Conservation (phyloP, 257 asterid genomes). For the Nicotiana undulata region DNA sequence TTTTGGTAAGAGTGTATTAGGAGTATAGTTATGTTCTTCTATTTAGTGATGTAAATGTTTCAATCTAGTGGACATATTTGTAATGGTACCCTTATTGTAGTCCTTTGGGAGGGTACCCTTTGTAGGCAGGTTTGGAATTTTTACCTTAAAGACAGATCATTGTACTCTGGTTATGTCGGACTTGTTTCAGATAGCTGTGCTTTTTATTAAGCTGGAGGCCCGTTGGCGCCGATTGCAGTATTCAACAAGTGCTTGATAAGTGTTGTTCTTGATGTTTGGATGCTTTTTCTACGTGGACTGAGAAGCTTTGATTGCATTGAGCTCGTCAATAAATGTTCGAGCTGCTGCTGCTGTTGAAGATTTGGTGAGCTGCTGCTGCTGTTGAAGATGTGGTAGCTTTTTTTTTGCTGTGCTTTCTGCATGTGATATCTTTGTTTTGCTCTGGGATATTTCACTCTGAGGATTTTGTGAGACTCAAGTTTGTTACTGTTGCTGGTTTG, state of each 20-base stretch:
- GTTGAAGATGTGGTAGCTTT: not conserved
- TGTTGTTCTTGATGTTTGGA: not conserved
- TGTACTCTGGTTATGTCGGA: not conserved
- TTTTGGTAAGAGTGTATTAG: too few species aligned
- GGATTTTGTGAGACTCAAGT: too few species aligned
- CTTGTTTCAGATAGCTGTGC: not conserved
- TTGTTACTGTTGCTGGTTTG: too few species aligned
- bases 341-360: not conserved
- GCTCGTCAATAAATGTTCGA: not conserved
- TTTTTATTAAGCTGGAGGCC: not conserved
- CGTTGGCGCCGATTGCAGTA: not conserved
- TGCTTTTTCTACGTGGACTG: not conserved
- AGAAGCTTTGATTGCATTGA: not conserved
- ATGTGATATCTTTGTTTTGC: too few species aligned
- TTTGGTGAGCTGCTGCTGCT: not conserved
- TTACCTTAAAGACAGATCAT: too few species aligned
- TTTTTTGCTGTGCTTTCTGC: not conserved
- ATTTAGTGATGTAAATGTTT: not conserved
- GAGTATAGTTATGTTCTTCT: not conserved
- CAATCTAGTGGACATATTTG: not conserved
- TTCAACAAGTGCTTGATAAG: not conserved
- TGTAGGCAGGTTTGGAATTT: not conserved
- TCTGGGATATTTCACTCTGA: too few species aligned
- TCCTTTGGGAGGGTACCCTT: not conserved
- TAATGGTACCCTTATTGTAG: not conserved